These are phyloP conservation scores for Tulasnella sp. DNA, from an alignment of 768 basidiomycete genomes.

Conservation along the genomic window DNA sequence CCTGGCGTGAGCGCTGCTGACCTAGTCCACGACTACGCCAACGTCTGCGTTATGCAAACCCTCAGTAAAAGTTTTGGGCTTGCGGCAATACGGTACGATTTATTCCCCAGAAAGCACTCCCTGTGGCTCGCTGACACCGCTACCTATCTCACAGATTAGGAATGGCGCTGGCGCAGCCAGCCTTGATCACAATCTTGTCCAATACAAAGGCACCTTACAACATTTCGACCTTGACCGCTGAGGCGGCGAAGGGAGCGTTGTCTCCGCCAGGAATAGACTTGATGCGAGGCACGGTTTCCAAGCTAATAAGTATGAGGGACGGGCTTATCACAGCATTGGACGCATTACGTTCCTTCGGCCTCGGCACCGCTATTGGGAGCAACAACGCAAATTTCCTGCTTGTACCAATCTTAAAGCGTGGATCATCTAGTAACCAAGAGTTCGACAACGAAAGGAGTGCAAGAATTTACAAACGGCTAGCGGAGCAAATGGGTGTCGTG, in stretches of 20 bases:
- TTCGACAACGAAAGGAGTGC: constrained; percentile 28
- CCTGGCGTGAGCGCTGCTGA: constrained; percentile 49
- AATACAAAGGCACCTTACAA: constrained; percentile 99
- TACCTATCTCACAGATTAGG: constrained; percentile 78
- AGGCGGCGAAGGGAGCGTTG: constrained; percentile 69
- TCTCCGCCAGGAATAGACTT: constrained; percentile 45
- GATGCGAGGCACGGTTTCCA: constrained; percentile 56
- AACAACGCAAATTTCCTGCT: constrained; percentile 88
- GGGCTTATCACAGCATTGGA: constrained; percentile 42
- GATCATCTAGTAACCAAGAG: constrained; percentile 27
- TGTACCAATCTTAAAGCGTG: constrained; percentile 54
- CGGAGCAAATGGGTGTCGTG: constrained; percentile 77
- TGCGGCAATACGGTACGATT: constrained; percentile 84
- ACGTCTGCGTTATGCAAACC: constrained; percentile 92
- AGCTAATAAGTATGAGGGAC: constrained; percentile 47
- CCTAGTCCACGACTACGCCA: constrained; percentile 70
- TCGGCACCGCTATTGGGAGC: constrained; percentile 62
- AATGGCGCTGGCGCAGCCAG: constrained; percentile 78
- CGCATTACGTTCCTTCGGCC: constrained; percentile 32
- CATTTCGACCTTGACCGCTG: constrained; percentile 80
- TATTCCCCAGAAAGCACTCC: too few species aligned
- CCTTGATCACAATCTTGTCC: constrained; percentile 77
- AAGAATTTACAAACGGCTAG: constrained; percentile 65
- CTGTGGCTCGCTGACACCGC: too few species aligned
- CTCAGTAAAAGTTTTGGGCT: constrained; percentile 93